Evolutionary conservation across 371 early-diverging fungal species (phyloP).

Genomic region (Mucor circinelloides): DNA sequence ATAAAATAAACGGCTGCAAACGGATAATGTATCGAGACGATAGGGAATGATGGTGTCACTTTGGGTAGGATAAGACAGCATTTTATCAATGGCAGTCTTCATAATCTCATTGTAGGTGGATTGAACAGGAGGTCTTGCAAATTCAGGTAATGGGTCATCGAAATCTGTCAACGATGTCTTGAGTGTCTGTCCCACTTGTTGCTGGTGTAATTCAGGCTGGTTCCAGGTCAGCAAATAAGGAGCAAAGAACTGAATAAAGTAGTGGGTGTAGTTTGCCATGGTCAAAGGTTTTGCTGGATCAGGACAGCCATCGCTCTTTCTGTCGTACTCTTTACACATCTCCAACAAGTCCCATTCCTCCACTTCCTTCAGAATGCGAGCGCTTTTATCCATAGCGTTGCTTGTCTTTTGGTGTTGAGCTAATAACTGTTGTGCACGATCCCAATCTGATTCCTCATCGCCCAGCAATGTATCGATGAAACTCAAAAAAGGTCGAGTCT

Average conservation of each 20-base stretch:
- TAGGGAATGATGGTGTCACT: slow-evolving; percentile 27
- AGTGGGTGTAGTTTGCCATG: slow-evolving; percentile 33
- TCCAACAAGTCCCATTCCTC: slow-evolving; percentile 40
- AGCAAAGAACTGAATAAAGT: slow-evolving; percentile 28
- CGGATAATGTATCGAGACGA: slow-evolving; percentile 33
- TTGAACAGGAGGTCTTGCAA: slow-evolving; percentile 30
- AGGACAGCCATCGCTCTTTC: slow-evolving; percentile 28
- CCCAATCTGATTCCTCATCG: slow-evolving; percentile 42
- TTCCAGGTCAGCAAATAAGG: slow-evolving; percentile 40
- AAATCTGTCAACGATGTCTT: slow-evolving; percentile 25
- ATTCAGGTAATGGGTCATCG: slow-evolving; percentile 37
- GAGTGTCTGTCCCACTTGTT: background rate
- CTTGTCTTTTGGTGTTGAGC: slow-evolving; percentile 4
- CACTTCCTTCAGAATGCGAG: slow-evolving; percentile 16
- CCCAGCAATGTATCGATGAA: slow-evolving; percentile 41
- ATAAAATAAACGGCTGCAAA: slow-evolving; percentile 36
- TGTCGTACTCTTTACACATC: slow-evolving; percentile 32
- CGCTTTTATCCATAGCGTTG: background rate
- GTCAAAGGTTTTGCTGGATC: slow-evolving; percentile 23
- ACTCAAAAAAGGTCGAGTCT: slow-evolving; percentile 22
- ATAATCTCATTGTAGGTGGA: slow-evolving; percentile 33
- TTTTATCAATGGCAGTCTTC: slow-evolving; percentile 18
- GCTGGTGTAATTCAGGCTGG: slow-evolving; percentile 24
- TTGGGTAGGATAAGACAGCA: slow-evolving; percentile 21
- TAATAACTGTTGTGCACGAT: slow-evolving; percentile 31